Base-by-base conservation (phyloP, 2,329 filamentous ascomycete genomes). In the Penicillium sclerotigenum region DNA sequence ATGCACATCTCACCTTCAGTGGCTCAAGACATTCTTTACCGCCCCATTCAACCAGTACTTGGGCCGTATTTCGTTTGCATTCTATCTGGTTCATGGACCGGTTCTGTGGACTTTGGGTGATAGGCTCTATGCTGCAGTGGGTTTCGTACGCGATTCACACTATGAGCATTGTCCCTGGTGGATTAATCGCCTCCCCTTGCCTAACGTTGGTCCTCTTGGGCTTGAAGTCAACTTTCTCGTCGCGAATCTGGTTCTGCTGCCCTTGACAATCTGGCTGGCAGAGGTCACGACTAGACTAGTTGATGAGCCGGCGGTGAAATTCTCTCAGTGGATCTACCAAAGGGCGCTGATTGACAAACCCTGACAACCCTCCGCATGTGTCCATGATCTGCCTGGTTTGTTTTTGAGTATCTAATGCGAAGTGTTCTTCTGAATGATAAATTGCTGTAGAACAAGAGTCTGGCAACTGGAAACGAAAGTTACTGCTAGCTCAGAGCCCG, bases 21-120 rank as follows among this genome's bases (percentile, higher is more conserved):
- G 79, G 79, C 74, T 87, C 16, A 82, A 80, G 69, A 59, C 71
- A 3, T 83, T 86, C 65, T 87, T 87, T 63, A 84, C 86, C 68
- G 75, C 74, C 0, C 73, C 74, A 22, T 80, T 85, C 63, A 83
- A 80, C 64, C 85, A 86, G 65, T 86, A 85, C 58, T 76, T 88
- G 2, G 86, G 85, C 0, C 79, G 81, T 45, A 78, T 87, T 52
- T 87, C 83, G 0, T 88, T 81, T 65, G 77, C 81, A 1, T 73
- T 88, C 10, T 88, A 88, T 69, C 75, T 88, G 9, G 78, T 87
- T 11, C 86, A 88, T 61, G 85, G 85, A 0, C 85, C 85, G 0
- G 69, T 88, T 1, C 72, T 88, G 0, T 81, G 77, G 76, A 78
- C 77, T 0, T 50, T 87, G 1, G 86, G 84, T 4, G 84, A 89